Evolutionary conservation across 177 flowering plant species (phyloP).

Genomic region (Telopea speciosissima): DNA sequence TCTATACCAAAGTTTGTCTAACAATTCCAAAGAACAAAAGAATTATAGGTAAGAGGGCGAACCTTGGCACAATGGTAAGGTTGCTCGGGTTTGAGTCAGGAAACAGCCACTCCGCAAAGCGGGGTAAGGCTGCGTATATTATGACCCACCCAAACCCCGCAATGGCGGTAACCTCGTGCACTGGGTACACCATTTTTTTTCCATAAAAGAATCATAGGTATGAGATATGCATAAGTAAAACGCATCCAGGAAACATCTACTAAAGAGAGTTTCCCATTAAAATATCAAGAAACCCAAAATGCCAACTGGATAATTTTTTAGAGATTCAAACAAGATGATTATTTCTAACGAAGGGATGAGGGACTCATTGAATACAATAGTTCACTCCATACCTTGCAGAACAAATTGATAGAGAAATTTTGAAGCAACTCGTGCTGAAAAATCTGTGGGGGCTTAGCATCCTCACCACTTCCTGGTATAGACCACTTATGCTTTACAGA

Average conservation of each 20-base stretch:
- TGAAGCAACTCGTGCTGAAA: conserved; percentile 99
- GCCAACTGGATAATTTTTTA: background rate
- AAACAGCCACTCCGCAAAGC: no score
- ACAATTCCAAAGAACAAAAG: background rate
- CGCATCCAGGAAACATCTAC: background rate
- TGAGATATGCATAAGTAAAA: background rate
- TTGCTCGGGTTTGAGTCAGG: no score
- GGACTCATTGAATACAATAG: background rate
- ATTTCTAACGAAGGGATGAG: background rate
- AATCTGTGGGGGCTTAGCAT: conserved; percentile 65
- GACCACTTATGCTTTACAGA: conserved; percentile 95
- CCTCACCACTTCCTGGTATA: conserved; percentile 51
- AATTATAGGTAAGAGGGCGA: background rate
- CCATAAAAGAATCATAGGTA: background rate
- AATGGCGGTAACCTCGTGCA: no score
- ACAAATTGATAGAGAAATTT: conserved; percentile 89
- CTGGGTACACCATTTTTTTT: no score
- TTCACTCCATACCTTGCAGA: conserved; percentile 74
- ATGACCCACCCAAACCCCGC: no score
- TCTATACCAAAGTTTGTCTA: no score
- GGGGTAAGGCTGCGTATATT: no score
- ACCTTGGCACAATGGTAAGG: no score
- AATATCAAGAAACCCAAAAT: no score
- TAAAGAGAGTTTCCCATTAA: no score
- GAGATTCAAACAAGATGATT: background rate